phyloP scores from a whole-genome alignment of 1,284 basidiomycete species.

The Apiotrichum sp. region DNA sequence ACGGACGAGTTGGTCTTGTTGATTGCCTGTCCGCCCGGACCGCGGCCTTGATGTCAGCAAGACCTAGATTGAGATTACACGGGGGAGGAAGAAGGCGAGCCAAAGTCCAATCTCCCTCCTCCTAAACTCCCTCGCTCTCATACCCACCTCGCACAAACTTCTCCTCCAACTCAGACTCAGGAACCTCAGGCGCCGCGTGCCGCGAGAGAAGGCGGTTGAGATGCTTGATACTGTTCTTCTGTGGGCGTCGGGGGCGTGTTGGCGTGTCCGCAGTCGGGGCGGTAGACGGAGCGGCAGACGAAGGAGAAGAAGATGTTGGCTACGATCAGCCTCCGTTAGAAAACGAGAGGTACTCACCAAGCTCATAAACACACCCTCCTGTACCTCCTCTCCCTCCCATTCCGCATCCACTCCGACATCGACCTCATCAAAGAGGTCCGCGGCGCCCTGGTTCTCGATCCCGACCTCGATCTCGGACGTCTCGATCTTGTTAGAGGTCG shows the following conservation, averaged over 20 bases:
- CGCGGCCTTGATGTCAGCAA: slow-evolving; percentile 31
- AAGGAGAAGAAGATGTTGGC: slow-evolving; percentile 10
- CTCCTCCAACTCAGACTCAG: slow-evolving; percentile 44
- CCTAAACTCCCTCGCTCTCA: neutral
- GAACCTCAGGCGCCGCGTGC: slow-evolving; percentile 26
- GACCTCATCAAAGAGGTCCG: slow-evolving; percentile 12
- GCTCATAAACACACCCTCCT: slow-evolving; percentile 14
- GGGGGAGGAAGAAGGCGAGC: too few species aligned
- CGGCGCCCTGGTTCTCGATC: neutral
- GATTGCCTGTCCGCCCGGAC: slow-evolving; percentile 49
- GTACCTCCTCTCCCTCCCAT: slow-evolving; percentile 15
- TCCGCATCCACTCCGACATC: slow-evolving; percentile 7
- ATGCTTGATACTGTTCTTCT: slow-evolving; percentile 31
- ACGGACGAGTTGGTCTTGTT: slow-evolving; percentile 49
- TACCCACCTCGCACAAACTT: slow-evolving; percentile 43
- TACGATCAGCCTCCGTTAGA: neutral
- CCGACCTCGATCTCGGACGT: too few species aligned
- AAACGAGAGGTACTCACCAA: slow-evolving; percentile 2
- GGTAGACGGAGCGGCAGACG: too few species aligned
- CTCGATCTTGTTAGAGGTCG: too few species aligned
- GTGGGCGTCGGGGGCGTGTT: neutral
- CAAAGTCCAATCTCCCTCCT: too few species aligned
- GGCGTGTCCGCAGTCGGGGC: slow-evolving; percentile 13
- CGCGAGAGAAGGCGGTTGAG: slow-evolving; percentile 34
- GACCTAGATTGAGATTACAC: too few species aligned